These are phyloP conservation scores for Nepenthes alata DNA, from an alignment of 179 eudicot genomes.

Conservation along the genomic window DNA sequence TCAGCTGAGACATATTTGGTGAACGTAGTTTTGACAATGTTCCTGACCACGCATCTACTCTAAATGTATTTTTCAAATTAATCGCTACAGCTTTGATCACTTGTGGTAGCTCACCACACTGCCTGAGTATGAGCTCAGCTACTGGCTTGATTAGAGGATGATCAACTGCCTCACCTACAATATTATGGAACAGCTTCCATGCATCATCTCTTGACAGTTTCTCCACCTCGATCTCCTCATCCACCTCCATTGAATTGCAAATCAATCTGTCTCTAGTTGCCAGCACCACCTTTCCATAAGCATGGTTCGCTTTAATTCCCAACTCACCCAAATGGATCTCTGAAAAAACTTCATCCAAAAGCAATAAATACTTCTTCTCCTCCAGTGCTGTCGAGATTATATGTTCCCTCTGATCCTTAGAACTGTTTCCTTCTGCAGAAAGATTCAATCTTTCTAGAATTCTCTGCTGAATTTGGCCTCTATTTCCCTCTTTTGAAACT, in stretches of 20 bases:
- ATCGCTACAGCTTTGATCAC: slow-evolving; percentile 10
- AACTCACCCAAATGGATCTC: slow-evolving; percentile 10
- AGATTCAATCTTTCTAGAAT: slow-evolving; percentile 13
- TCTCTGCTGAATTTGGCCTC: slow-evolving; percentile 9
- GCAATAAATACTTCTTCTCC: slow-evolving; percentile 17
- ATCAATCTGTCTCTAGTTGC: slow-evolving; percentile 13
- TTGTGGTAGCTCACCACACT: slow-evolving; percentile 17
- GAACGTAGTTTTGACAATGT: slow-evolving; percentile 8
- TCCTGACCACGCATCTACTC: slow-evolving; percentile 4
- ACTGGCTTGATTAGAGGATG: slow-evolving; percentile 9
- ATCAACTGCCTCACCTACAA: slow-evolving; percentile 9
- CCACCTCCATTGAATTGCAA: slow-evolving; percentile 11
- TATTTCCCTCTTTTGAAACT: slow-evolving; percentile 8
- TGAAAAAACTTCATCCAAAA: slow-evolving; percentile 15
- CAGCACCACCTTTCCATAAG: slow-evolving; percentile 19
- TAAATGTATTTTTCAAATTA: slow-evolving; percentile 3
- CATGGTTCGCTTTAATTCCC: slow-evolving; percentile 14
- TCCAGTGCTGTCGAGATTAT: slow-evolving; percentile 13
- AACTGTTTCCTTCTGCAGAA: not conserved
- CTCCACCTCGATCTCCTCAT: slow-evolving; percentile 18
- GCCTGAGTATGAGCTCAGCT: slow-evolving; percentile 10
- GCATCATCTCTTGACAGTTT: slow-evolving; percentile 15
- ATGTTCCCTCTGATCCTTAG: not conserved
- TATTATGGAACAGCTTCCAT: slow-evolving; percentile 8
- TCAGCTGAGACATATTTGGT: slow-evolving; percentile 1